Percentiles rank a stretch among this genome's conserved stretches.
These are phyloP conservation scores for Phytomonas francai DNA, from an alignment of 208 protist species.

Conservation along the genomic window DNA sequence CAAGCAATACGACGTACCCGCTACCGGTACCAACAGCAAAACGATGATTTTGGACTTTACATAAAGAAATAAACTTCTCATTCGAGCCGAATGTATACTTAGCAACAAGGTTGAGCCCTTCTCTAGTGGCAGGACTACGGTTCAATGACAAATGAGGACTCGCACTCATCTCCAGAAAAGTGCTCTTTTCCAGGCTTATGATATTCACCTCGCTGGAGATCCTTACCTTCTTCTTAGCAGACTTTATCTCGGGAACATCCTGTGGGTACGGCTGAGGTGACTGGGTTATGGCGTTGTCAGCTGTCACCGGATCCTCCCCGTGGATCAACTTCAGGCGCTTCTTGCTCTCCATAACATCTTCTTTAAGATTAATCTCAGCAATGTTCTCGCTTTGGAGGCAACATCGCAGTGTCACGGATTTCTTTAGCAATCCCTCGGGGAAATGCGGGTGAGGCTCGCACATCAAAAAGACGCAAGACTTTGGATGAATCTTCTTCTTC, in stretches of 20 bases:
- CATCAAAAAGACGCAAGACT: slow-evolving; percentile 80
- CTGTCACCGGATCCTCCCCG: slow-evolving; percentile 25
- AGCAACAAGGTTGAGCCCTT: slow-evolving; percentile 66
- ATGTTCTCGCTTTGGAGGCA: slow-evolving; percentile 47
- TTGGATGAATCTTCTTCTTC: slow-evolving; percentile 35
- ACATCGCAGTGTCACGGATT: slow-evolving; percentile 72
- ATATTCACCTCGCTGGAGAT: slow-evolving; percentile 86
- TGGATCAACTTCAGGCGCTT: slow-evolving; percentile 36
- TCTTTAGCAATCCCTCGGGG: slow-evolving; percentile 67
- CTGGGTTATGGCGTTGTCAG: slow-evolving; percentile 11
- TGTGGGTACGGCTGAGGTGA: slow-evolving; percentile 15
- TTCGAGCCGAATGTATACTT: slow-evolving; percentile 79
- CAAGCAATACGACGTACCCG: slow-evolving; percentile 84
- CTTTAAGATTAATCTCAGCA: slow-evolving; percentile 51
- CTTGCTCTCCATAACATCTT: slow-evolving; percentile 58
- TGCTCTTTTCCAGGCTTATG: slow-evolving; percentile 79
- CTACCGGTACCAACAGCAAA: slow-evolving; percentile 85
- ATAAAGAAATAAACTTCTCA: slow-evolving; percentile 87
- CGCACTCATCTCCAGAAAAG: slow-evolving; percentile 84
- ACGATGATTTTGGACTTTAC: slow-evolving; percentile 64
- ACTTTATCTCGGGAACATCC: slow-evolving; percentile 23
- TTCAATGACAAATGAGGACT: slow-evolving; percentile 45
- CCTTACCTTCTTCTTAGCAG: slow-evolving; percentile 54
- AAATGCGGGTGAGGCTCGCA: slow-evolving; percentile 89
- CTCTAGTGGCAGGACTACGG: slow-evolving; percentile 27